A percentile compares a stretch with the other conserved stretches of the same genome.
Evolutionary conservation across 2,329 filamentous ascomycete species (phyloP).

Genomic region (Cordyceps cateniannulata): DNA sequence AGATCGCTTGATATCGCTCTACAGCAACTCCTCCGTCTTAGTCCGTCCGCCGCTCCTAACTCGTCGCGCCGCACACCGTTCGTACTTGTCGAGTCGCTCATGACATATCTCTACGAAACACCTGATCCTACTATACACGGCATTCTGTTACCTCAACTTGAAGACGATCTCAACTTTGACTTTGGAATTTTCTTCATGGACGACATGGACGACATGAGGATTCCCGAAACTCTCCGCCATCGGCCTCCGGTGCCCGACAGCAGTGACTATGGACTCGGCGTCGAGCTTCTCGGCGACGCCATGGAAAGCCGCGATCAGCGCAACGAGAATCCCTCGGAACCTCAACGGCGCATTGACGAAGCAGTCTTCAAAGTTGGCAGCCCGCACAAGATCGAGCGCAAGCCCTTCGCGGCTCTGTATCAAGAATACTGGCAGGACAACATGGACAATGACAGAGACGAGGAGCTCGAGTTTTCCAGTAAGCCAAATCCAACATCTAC

Average conservation of each 20-base stretch:
- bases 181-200: constrained; percentile 10
- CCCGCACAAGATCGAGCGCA: neutral
- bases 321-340: neutral
- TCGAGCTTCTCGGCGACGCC: neutral
- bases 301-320: neutral
- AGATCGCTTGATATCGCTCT: neutral
- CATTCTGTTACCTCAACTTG: neutral
- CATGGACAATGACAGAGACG: constrained; percentile 1
- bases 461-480: constrained; percentile 8
- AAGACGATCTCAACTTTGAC: neutral
- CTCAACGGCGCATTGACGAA: neutral
- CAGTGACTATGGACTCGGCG: neutral
- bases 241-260: neutral
- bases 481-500: neutral
- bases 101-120: constrained; percentile 7
- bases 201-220: neutral
- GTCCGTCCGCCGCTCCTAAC: neutral
- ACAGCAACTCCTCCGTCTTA: neutral
- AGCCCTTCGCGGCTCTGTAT: neutral
- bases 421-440: constrained; percentile 9
- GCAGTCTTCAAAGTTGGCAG: constrained; percentile 4
- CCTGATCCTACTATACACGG: constrained; percentile 8
- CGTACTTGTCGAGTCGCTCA: neutral
- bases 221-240: constrained; percentile 4
- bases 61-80: neutral